These are phyloP conservation scores for Myxozyma mucilagina DNA, from an alignment of 805 yeast genomes.

Conservation along the genomic window DNA sequence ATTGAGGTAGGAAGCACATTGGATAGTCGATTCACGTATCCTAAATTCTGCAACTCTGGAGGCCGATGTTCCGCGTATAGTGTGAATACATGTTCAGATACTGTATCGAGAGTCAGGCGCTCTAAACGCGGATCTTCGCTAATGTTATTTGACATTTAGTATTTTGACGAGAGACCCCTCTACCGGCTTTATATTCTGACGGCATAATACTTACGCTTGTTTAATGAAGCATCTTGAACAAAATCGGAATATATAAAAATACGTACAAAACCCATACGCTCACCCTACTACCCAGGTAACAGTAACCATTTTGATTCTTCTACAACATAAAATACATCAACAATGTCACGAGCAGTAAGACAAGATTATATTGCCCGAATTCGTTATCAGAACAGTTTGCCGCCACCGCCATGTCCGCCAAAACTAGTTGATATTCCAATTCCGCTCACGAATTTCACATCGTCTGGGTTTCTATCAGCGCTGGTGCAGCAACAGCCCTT, in stretches of 20 bases:
- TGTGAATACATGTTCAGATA: slow-evolving; percentile 19
- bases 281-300: neutral
- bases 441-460: slow-evolving; percentile 49
- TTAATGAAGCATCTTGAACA: too few relatives aligned
- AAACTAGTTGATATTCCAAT: slow-evolving; percentile 62
- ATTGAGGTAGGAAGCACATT: neutral
- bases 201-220: neutral
- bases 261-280: neutral
- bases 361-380: slow-evolving; percentile 62
- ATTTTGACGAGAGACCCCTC: neutral
- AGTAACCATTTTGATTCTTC: neutral
- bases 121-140: slow-evolving; percentile 1
- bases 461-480: slow-evolving; percentile 63
- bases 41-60: slow-evolving; percentile 15
- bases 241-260: too few relatives aligned
- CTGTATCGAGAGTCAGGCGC: neutral
- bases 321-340: neutral
- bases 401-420: slow-evolving; percentile 93
- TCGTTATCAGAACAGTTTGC: slow-evolving; percentile 81
- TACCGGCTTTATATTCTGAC: neutral
- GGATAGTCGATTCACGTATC: slow-evolving; percentile 21
- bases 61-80: slow-evolving; percentile 9
- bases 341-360: slow-evolving; percentile 33
- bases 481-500: slow-evolving; percentile 74
- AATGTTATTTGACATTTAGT: neutral